phyloP scores from a whole-genome alignment of 2,329 filamentous ascomycete genomes.

The Calonectria pteridis region DNA sequence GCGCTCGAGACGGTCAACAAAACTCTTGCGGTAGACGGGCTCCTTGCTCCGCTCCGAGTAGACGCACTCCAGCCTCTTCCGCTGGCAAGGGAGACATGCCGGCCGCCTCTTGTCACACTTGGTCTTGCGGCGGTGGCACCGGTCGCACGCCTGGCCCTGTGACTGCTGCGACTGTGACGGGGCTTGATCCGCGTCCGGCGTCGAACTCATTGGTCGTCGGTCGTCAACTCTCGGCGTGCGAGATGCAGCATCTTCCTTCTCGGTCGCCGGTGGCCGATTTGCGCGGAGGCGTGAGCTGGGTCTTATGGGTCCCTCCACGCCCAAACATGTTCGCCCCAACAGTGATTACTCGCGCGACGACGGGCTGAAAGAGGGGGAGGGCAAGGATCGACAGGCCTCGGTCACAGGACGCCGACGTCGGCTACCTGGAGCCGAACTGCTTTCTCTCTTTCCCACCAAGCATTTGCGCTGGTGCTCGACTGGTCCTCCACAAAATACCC shows the following conservation, averaged over 20 bases:
- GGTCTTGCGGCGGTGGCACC: slow-evolving; percentile 56
- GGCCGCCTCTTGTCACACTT: slow-evolving; percentile 55
- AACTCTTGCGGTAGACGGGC: slow-evolving; percentile 35
- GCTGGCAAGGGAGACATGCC: slow-evolving; percentile 52
- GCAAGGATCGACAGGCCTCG: slow-evolving; percentile 11
- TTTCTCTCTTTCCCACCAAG: background rate
- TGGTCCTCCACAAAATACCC: slow-evolving; percentile 18
- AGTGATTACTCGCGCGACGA: background rate
- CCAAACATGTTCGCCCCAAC: background rate
- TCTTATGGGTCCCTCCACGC: background rate
- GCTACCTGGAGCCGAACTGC: background rate
- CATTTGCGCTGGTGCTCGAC: background rate
- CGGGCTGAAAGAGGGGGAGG: slow-evolving; percentile 1
- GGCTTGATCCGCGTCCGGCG: slow-evolving; percentile 1
- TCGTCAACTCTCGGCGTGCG: background rate
- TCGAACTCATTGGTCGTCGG: slow-evolving; percentile 7
- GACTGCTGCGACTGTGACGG: background rate
- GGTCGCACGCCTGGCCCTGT: slow-evolving; percentile 49
- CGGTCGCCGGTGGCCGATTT: background rate
- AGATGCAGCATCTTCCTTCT: background rate
- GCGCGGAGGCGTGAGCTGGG: background rate
- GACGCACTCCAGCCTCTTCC: slow-evolving; percentile 49
- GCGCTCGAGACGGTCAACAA: slow-evolving; percentile 47
- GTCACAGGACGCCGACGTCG: slow-evolving; percentile 11
- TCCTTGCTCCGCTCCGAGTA: slow-evolving; percentile 48